These are phyloP conservation scores for Vitis hybrid DNA, from an alignment of 177 flowering plant genomes.

Conservation along the genomic window DNA sequence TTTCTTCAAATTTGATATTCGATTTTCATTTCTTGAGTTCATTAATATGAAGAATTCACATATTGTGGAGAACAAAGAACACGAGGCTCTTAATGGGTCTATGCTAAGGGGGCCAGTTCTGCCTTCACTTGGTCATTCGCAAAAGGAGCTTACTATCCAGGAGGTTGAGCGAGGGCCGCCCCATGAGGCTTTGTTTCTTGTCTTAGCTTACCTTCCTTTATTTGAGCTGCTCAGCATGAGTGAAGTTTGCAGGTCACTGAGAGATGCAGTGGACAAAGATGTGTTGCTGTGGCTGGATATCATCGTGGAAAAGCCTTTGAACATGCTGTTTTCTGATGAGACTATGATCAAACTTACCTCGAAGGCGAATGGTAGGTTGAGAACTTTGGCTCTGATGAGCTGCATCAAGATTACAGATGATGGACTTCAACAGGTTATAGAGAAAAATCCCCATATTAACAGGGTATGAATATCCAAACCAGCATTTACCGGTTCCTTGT, in stretches of 20 bases:
- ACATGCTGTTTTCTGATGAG: constrained; percentile 37
- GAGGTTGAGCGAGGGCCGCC: constrained; percentile 33
- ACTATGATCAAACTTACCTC: constrained; percentile 44
- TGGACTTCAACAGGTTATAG: constrained; percentile 50
- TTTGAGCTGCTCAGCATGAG: constrained; percentile 52
- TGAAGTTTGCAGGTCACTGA: constrained; percentile 51
- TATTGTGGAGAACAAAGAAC: not conserved
- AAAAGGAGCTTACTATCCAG: not conserved
- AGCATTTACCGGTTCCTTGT: constrained; percentile 3
- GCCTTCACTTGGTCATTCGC: not conserved
- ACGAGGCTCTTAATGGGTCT: not conserved
- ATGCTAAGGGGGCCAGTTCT: not conserved
- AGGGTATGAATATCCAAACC: constrained; percentile 42
- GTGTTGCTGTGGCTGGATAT: constrained; percentile 59
- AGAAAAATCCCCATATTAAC: constrained; percentile 51
- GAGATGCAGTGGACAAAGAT: constrained; percentile 56
- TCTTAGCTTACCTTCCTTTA: constrained; percentile 56
- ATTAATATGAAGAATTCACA: not conserved
- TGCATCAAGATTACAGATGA: constrained; percentile 61
- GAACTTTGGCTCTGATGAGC: constrained; percentile 44
- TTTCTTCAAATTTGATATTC: not conserved
- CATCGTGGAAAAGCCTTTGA: constrained; percentile 52
- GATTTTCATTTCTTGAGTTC: not conserved
- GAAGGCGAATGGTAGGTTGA: constrained; percentile 55
- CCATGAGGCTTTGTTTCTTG: constrained; percentile 61